phyloP scores from a whole-genome alignment of 2,329 filamentous ascomycete genomes.

The Blastomyces parvus region DNA sequence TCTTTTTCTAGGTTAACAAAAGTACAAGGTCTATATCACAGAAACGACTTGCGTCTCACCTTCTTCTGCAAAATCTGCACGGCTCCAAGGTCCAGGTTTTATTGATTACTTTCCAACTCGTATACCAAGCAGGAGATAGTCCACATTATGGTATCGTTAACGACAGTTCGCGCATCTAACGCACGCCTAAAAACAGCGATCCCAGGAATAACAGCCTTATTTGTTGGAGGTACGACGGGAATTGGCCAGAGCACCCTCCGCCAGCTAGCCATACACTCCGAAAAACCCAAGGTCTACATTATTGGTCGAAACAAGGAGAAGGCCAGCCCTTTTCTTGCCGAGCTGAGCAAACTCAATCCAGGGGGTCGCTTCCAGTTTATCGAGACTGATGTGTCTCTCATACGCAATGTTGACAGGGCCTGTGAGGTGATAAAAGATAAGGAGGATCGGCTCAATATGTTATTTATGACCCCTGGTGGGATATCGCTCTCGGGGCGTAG shows the following conservation, averaged over 20 bases:
- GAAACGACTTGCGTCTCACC: too few species aligned
- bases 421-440: slow-evolving; percentile 23
- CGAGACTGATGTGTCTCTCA: slow-evolving; percentile 28
- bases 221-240: slow-evolving; percentile 43
- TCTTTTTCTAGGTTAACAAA: too few species aligned
- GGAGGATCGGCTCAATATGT: slow-evolving; percentile 29
- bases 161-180: neutral
- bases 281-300: slow-evolving; percentile 42
- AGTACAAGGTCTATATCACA: too few species aligned
- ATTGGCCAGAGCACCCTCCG: slow-evolving; percentile 44
- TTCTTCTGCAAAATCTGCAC: neutral
- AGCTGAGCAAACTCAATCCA: slow-evolving; percentile 25
- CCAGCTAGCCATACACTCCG: slow-evolving; percentile 35
- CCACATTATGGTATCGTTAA: neutral
- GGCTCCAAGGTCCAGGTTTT: neutral
- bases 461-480: slow-evolving; percentile 32
- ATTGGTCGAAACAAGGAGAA: slow-evolving; percentile 36
- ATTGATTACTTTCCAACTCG: neutral
- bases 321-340: slow-evolving; percentile 36
- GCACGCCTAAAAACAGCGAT: neutral
- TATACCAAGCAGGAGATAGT: neutral
- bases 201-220: neutral
- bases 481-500: slow-evolving; percentile 25
- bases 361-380: slow-evolving; percentile 22
- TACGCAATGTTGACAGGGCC: slow-evolving; percentile 27